Evolutionary conservation across 2,329 filamentous ascomycete genomes (phyloP).

Genomic region (Phoma sp.): DNA sequence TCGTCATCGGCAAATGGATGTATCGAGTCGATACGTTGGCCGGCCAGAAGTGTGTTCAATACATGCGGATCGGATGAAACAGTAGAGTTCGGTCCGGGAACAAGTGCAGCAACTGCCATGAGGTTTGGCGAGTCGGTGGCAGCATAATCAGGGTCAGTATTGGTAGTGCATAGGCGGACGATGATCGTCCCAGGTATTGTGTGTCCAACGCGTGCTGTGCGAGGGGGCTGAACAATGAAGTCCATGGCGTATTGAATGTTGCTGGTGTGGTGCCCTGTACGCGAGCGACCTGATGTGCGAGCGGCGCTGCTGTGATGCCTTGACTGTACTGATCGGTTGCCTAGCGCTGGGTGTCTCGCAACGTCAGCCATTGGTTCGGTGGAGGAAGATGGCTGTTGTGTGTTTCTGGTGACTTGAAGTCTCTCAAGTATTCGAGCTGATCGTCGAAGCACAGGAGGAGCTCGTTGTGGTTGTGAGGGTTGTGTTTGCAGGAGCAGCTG

Average conservation of each 20-base stretch:
- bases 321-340: slow-evolving; percentile 40
- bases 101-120: slow-evolving; percentile 41
- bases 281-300: slow-evolving; percentile 31
- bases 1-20: slow-evolving; percentile 46
- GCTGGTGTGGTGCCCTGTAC: slow-evolving; percentile 33
- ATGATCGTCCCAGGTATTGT: slow-evolving; percentile 40
- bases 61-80: slow-evolving; percentile 36
- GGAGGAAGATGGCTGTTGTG: slow-evolving; percentile 21
- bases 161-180: slow-evolving; percentile 42
- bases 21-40: slow-evolving; percentile 43
- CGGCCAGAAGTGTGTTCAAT: slow-evolving; percentile 39
- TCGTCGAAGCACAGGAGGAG: slow-evolving; percentile 35
- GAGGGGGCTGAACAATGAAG: slow-evolving; percentile 46
- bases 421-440: slow-evolving; percentile 42
- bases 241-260: slow-evolving; percentile 48
- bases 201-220: slow-evolving; percentile 41
- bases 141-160: slow-evolving; percentile 40
- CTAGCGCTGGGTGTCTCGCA: slow-evolving; percentile 43
- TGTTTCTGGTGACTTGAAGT: slow-evolving; percentile 32
- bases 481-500: slow-evolving; percentile 21
- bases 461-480: slow-evolving; percentile 24
- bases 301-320: slow-evolving; percentile 33
- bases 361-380: slow-evolving; percentile 45
- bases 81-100: slow-evolving; percentile 37
- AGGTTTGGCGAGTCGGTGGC: slow-evolving; percentile 43